Evolutionary conservation across 2,329 filamentous ascomycete species (phyloP).

Genomic region (Exserohilum turcica): DNA sequence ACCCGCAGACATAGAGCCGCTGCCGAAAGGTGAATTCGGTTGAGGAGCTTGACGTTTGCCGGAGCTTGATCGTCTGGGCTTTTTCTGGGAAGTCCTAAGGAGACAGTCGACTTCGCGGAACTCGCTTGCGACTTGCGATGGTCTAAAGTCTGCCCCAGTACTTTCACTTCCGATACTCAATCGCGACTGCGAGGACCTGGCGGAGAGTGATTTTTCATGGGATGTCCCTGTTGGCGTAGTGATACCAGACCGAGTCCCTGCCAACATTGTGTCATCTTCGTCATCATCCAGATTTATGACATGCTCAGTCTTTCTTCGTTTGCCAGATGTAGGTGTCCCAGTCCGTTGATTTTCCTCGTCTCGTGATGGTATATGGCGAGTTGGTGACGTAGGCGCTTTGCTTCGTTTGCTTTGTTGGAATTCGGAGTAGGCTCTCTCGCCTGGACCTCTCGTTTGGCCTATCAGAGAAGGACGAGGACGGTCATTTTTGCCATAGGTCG

Average conservation of each 20-base stretch:
- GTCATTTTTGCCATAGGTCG: conserved; percentile 19
- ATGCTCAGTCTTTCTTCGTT: conserved; percentile 28
- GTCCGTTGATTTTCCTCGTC: not conserved
- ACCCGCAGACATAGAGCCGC: not conserved
- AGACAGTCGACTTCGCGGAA: conserved; percentile 20
- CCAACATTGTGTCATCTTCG: conserved; percentile 5
- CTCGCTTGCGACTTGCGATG: conserved; percentile 18
- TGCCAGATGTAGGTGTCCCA: conserved; percentile 7
- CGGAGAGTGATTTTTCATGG: not conserved
- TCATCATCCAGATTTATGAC: conserved; percentile 25
- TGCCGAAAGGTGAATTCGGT: conserved; percentile 5
- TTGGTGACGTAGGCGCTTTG: conserved; percentile 1
- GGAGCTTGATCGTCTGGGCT: conserved; percentile 9
- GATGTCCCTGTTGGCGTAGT: not conserved
- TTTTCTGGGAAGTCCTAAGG: conserved; percentile 18
- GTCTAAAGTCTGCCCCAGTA: not conserved
- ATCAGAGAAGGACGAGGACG: conserved; percentile 10
- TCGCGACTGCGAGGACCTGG: conserved; percentile 19
- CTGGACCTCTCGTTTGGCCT: conserved; percentile 12
- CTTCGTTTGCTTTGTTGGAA: not conserved
- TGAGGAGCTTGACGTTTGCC: not conserved
- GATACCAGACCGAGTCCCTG: not conserved
- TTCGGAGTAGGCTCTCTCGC: conserved; percentile 11
- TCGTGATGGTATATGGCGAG: not conserved
- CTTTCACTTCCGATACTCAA: conserved; percentile 21